Evolutionary conservation across 2,329 filamentous ascomycete genomes (phyloP).

Genomic region (Lachnum nothofagi): DNA sequence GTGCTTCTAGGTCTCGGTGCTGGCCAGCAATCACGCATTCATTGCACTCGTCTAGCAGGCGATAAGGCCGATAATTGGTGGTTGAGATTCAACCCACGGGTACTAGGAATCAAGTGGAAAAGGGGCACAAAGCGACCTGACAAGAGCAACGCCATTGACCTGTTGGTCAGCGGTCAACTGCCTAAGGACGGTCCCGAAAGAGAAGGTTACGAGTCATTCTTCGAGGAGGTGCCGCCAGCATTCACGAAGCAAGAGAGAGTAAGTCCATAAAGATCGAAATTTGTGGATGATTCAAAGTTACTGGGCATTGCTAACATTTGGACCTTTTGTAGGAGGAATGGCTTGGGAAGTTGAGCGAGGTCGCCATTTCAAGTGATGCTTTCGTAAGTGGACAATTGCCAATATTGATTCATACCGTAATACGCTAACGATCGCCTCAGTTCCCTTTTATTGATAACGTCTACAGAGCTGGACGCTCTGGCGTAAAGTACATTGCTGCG

Average conservation of each 20-base stretch:
- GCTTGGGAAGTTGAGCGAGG: conserved; percentile 74
- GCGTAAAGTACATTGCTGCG: conserved; percentile 92
- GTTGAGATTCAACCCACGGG: conserved; percentile 93
- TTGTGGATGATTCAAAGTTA: not conserved
- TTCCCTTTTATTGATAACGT: conserved; percentile 99
- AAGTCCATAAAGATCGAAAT: not conserved
- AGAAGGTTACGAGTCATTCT: conserved; percentile 79
- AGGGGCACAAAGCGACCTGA: conserved; percentile 93
- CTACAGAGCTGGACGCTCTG: conserved; percentile 81
- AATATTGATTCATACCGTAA: not conserved
- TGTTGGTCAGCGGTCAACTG: conserved; percentile 86
- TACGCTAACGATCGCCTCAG: conserved; percentile 38
- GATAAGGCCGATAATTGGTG: conserved; percentile 99
- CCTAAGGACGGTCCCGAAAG: conserved; percentile 79
- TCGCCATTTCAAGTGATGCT: conserved; percentile 87
- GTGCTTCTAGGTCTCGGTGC: conserved; percentile 92
- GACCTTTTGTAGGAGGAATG: conserved; percentile 54
- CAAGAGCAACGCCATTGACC: conserved; percentile 96
- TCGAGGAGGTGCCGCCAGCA: conserved; percentile 77
- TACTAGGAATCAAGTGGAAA: conserved; percentile 89
- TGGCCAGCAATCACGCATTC: conserved; percentile 94
- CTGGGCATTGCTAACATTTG: not conserved
- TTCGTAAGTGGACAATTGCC: conserved; percentile 62
- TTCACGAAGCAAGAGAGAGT: conserved; percentile 78
- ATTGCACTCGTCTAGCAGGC: conserved; percentile 94